Base-by-base conservation (phyloP, 306 rosid species). In the Prunus padus region DNA sequence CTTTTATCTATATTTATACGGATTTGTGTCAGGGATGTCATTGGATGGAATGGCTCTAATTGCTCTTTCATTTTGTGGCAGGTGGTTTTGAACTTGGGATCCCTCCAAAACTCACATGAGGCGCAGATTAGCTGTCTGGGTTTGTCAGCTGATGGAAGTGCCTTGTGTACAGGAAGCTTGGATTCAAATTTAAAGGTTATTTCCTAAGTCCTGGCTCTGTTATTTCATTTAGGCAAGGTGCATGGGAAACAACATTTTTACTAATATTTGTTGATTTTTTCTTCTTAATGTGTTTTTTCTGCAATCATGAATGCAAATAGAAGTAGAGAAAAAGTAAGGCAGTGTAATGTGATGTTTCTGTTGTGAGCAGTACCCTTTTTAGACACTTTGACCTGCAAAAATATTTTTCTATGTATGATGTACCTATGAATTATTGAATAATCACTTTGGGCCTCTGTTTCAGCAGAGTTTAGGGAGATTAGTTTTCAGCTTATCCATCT, bases 141-240 rank as follows among this genome's bases (percentile, higher is more conserved):
- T 69, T 85, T 95, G 87, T 90, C 99, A 20, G 96, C 97, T 85
- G 99, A 95, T 84, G 99, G 99, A 82, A 95, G 99, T 85, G 99
- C 99, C 76, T 78, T 95, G 81, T 95, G 99, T 90, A 92, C 99
- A 73, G 98, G 99, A 83, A 95, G 99, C 82, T 92, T 74, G 90
- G 99, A 95, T 86, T 85, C 92, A 83, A 95, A 95, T 84, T 91
- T 95, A 69, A 95, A 95, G 99, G 99, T 92, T 69, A 76, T 84
- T 79, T 50, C 81, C 23, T 71, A 77, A 63, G 56, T n/a, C 76
- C 23, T 77, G 71, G 46, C 22, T 28, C 19, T 47, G 2, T 77
- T 71, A 54, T 54, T 64, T 69, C 54, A 76, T 61, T 62, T 54
- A 6, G 67, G 52, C 45, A n/a, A 44, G 20, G 18, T 71, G 22